phyloP scores from a whole-genome alignment of 2,329 filamentous ascomycete genomes.

The Fusarium gaditjirri region DNA sequence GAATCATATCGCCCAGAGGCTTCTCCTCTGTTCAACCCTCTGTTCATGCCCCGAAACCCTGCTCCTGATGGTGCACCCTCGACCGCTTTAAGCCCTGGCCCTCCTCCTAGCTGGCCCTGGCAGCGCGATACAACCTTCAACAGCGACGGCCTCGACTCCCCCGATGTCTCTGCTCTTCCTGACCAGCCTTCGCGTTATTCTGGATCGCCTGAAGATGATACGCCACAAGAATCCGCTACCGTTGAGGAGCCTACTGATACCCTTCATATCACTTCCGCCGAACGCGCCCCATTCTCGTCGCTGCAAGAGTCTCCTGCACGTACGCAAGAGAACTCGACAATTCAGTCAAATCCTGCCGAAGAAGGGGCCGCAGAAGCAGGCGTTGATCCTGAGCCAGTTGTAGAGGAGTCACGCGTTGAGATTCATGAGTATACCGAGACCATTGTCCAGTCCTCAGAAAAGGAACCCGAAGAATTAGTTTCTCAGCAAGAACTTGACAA shows the following conservation, averaged over 20 bases:
- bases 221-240: not conserved
- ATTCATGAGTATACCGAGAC: conserved; percentile 26
- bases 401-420: conserved; percentile 16
- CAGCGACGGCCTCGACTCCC: conserved; percentile 12
- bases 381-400: not conserved
- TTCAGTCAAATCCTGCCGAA: not conserved
- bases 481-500: not conserved
- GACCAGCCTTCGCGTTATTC: conserved; percentile 9
- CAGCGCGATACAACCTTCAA: conserved; percentile 27
- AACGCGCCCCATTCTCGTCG: not conserved
- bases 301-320: conserved; percentile 10
- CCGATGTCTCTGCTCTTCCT: conserved; percentile 1
- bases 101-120: conserved; percentile 30
- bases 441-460: conserved; percentile 35
- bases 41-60: conserved; percentile 11
- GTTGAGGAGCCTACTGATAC: not conserved
- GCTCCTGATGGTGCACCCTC: conserved; percentile 14
- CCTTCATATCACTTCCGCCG: not conserved
- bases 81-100: conserved; percentile 13
- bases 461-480: not conserved
- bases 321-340: not conserved
- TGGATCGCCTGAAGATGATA: not conserved
- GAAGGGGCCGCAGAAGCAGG: not conserved
- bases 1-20: conserved; percentile 40
- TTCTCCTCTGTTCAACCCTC: conserved; percentile 40